phyloP scores from a whole-genome alignment of 2,329 filamentous ascomycete species.

The Penicillium sp. region DNA sequence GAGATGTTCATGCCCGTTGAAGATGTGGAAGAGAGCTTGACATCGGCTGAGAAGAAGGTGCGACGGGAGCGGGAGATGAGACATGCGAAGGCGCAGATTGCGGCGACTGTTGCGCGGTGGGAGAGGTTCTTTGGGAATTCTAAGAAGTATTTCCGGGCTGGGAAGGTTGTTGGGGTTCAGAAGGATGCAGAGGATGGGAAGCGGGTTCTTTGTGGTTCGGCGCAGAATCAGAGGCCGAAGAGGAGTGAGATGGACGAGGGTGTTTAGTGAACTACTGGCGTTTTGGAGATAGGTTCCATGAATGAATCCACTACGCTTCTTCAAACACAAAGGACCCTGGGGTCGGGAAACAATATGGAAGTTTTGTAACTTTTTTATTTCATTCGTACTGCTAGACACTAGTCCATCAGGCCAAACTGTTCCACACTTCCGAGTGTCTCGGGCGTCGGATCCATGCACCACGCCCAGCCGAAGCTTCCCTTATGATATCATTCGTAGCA shows the following conservation, averaged over 20 bases:
- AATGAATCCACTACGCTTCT: background rate
- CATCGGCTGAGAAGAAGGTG: slow-evolving; percentile 47
- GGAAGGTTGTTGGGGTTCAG: slow-evolving; percentile 62
- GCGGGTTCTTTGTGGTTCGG: slow-evolving; percentile 69
- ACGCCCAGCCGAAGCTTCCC: slow-evolving; percentile 39
- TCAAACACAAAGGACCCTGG: background rate
- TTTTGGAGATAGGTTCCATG: background rate
- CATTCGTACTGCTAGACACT: slow-evolving; percentile 35
- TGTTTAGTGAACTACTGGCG: background rate
- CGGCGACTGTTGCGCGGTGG: slow-evolving; percentile 75
- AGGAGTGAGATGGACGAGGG: slow-evolving; percentile 34
- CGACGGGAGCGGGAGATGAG: slow-evolving; percentile 64
- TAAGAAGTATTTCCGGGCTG: slow-evolving; percentile 79
- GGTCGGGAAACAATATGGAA: slow-evolving; percentile 6
- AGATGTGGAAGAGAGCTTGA: slow-evolving; percentile 52
- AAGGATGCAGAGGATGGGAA: slow-evolving; percentile 46
- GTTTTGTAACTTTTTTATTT: slow-evolving; percentile 35
- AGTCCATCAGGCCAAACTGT: slow-evolving; percentile 29
- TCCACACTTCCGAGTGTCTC: slow-evolving; percentile 31
- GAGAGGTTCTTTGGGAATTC: slow-evolving; percentile 76
- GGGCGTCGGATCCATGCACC: slow-evolving; percentile 35
- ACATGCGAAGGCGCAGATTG: slow-evolving; percentile 64
- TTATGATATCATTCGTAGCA: slow-evolving; percentile 43
- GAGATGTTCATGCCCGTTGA: slow-evolving; percentile 74
- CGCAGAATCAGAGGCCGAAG: slow-evolving; percentile 66